Percentiles rank a stretch among this genome's conserved stretches.
Conservation (phyloP, 1,139 yeast species). For the Taphrina confusa region DNA sequence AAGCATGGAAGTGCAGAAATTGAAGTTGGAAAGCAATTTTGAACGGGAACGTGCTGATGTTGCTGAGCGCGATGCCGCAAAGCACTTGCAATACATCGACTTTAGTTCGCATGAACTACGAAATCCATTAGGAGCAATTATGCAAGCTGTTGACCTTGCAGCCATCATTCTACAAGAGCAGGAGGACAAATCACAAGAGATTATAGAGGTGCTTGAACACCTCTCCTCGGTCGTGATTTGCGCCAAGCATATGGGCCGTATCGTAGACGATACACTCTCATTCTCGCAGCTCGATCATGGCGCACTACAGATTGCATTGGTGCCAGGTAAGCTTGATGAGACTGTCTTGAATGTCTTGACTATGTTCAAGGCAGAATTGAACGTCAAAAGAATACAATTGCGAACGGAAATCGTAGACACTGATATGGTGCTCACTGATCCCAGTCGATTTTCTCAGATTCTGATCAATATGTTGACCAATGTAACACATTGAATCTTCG, state of each 20-base stretch:
- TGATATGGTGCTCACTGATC: background rate
- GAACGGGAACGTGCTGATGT: slow-evolving; percentile 38
- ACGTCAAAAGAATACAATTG: slow-evolving; percentile 25
- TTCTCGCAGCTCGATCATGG: slow-evolving; percentile 40
- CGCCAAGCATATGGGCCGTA: slow-evolving; percentile 39
- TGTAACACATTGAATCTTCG: background rate
- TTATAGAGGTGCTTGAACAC: slow-evolving; percentile 3
- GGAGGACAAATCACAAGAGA: background rate
- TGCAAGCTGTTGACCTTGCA: slow-evolving; percentile 36
- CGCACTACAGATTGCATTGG: slow-evolving; percentile 38
- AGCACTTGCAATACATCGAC: slow-evolving; percentile 40
- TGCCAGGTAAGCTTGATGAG: slow-evolving; percentile 36
- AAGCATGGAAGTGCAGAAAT: slow-evolving; percentile 35
- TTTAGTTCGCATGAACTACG: slow-evolving; percentile 40
- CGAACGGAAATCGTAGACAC: slow-evolving; percentile 32
- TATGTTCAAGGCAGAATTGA: slow-evolving; percentile 39
- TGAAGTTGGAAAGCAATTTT: slow-evolving; percentile 40
- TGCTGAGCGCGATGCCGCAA: slow-evolving; percentile 12
- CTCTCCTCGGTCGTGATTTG: slow-evolving; percentile 38
- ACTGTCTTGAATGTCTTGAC: slow-evolving; percentile 37
- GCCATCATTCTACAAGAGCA: background rate
- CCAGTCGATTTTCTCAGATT: slow-evolving; percentile 28
- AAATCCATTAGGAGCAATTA: slow-evolving; percentile 38
- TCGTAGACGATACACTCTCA: slow-evolving; percentile 39
- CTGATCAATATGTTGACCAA: slow-evolving; percentile 31